A percentile compares a stretch with the other conserved stretches of the same genome.
Conservation (phyloP, 768 basidiomycete genomes). For the Russula vinacea region DNA sequence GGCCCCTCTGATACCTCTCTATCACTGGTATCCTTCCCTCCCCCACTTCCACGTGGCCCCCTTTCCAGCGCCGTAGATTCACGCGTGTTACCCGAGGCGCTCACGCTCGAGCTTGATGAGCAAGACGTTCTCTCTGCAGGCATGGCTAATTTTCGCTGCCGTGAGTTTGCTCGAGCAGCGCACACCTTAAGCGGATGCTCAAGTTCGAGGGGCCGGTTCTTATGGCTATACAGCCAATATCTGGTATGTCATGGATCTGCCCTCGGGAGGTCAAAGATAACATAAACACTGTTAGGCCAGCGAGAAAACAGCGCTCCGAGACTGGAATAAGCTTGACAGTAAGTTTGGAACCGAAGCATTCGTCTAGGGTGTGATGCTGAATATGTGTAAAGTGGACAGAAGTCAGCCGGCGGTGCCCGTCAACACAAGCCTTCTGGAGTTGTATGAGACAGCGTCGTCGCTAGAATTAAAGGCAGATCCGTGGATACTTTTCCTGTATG, state of each 20-base stretch:
- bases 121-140: conserved; percentile 73
- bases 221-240: conserved; percentile 77
- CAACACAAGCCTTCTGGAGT: conserved; percentile 53
- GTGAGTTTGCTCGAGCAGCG: conserved; percentile 73
- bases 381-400: conserved; percentile 55
- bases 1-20: conserved; percentile 30
- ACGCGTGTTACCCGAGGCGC: conserved; percentile 12
- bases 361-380: not conserved
- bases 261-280: conserved; percentile 13
- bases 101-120: conserved; percentile 53
- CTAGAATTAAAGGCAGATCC: conserved; percentile 63
- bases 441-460: conserved; percentile 48
- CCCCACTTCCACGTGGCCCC: conserved; percentile 20
- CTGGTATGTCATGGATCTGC: conserved; percentile 57
- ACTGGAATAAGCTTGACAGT: conserved; percentile 85
- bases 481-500: conserved; percentile 78
- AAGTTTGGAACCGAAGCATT: conserved; percentile 32
- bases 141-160: conserved; percentile 66
- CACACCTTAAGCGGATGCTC: conserved; percentile 61
- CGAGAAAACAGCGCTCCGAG: conserved; percentile 77
- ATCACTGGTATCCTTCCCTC: conserved; percentile 23
- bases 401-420: conserved; percentile 66
- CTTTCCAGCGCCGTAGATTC: conserved; percentile 23
- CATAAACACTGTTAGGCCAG: conserved; percentile 51
- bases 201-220: conserved; percentile 71